These are phyloP conservation scores for Albifimbria verrucaria DNA, from an alignment of 2,329 filamentous ascomycete genomes.

Conservation along the genomic window DNA sequence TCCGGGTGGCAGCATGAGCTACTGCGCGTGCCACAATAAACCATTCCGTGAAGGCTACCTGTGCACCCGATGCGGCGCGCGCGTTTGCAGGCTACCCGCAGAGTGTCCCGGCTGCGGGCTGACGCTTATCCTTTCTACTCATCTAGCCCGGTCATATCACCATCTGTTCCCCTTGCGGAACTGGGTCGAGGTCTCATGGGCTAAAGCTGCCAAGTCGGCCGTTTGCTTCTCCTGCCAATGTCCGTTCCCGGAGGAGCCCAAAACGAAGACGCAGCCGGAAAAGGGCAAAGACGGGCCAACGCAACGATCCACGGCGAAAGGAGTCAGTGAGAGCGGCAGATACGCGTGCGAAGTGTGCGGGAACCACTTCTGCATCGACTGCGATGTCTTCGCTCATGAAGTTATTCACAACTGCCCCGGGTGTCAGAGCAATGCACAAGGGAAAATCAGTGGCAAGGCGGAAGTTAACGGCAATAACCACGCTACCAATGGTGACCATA, in stretches of 20 bases:
- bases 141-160: constrained; percentile 88
- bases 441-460: constrained; percentile 11
- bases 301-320: constrained; percentile 41
- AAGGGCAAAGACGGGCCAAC: constrained; percentile 18
- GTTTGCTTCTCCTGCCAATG: constrained; percentile 78
- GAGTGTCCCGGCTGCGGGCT: constrained; percentile 90
- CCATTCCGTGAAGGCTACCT: constrained; percentile 81
- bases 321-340: constrained; percentile 78
- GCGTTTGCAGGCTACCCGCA: constrained; percentile 85
- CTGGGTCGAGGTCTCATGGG: constrained; percentile 88
- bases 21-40: constrained; percentile 88
- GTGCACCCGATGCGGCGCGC: constrained; percentile 83
- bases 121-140: constrained; percentile 90
- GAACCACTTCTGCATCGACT: constrained; percentile 96
- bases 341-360: constrained; percentile 88
- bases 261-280: constrained; percentile 11
- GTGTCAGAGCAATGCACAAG: constrained; percentile 57
- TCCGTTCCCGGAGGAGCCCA: constrained; percentile 59
- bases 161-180: constrained; percentile 87
- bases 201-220: constrained; percentile 56
- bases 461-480: constrained; percentile 28
- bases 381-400: constrained; percentile 93
- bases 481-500: constrained; percentile 34
- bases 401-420: constrained; percentile 94
- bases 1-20: constrained; percentile 59